These are phyloP conservation scores for Vigna hirtella DNA, from an alignment of 306 rosid genomes.

Conservation along the genomic window DNA sequence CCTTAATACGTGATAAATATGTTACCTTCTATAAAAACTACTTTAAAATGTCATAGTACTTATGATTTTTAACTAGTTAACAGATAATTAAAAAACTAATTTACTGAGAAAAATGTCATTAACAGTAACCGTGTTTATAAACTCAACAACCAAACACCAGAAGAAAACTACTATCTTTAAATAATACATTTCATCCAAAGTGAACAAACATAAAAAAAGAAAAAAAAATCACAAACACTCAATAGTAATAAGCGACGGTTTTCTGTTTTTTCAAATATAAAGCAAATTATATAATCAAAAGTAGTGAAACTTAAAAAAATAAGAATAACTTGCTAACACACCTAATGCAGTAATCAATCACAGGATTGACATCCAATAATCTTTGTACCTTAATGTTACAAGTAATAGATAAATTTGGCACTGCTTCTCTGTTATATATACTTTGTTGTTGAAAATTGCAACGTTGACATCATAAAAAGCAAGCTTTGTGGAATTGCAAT, in stretches of 20 bases:
- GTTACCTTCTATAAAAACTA: no score
- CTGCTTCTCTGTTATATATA: constrained; percentile 23
- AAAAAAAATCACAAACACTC: not conserved
- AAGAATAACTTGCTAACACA: constrained; percentile 29
- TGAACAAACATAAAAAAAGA: no score
- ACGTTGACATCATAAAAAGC: constrained; percentile 20
- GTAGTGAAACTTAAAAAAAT: constrained; percentile 1
- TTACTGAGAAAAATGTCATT: not conserved
- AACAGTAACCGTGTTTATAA: not conserved
- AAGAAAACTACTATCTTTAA: not conserved
- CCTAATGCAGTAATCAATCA: constrained; percentile 40
- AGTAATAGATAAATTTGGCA: not conserved
- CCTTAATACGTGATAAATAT: no score
- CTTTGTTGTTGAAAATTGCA: constrained; percentile 33
- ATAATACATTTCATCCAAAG: not conserved
- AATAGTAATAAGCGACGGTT: not conserved
- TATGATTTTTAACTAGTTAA: not conserved
- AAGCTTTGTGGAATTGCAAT: constrained; percentile 34
- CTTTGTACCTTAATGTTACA: constrained; percentile 31
- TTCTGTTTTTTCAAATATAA: not conserved
- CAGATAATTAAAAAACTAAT: no score
- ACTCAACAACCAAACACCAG: not conserved
- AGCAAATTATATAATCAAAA: constrained; percentile 18
- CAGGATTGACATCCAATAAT: constrained; percentile 37
- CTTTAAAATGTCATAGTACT: not conserved